Base-by-base conservation (phyloP, 1,284 basidiomycete species). In the Inonotus hispidus region DNA sequence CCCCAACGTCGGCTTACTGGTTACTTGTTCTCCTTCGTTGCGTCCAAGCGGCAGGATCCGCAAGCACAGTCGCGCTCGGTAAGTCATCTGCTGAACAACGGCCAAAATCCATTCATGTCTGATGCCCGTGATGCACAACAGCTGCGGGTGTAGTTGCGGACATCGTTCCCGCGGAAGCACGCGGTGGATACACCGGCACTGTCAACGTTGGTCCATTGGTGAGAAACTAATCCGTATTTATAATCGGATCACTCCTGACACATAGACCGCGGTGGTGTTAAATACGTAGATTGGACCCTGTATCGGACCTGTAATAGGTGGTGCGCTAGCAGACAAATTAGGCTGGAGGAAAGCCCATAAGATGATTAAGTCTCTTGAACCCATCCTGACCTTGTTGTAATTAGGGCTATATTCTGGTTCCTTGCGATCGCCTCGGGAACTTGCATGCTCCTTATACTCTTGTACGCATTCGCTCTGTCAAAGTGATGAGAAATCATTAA, bases 381-480 rank as follows among this genome's bases (percentile, higher is more conserved):
- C 13, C 25, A 7, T 45, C 60, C n/a, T 62, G 14, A 60, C 38
- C 5, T 19, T 43, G 32, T 32, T 32, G 32, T 43, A 21, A 11
- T 27, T 23, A 85, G 89, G 67, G 77, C 87, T 1, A 88, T 92
- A 25, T 93, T 93, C 69, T 92, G 88, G 88, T 88, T 92, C 68
- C 72, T 92, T 7, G 81, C 80, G 59, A 91, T 90, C 3, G 69
- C 81, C 0, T 77, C 85, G 6, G 81, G 76, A 0, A 64, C 75
- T 3, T 85, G 84, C 66, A 74, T 83, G 32, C 43, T 87, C 5
- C 69, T 78, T 37, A 77, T 90, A 64, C 66, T 84, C 7, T 66
- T 83, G 85, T 87, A 65, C 55, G 83, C 76, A 2, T 49, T 27
- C 50, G 27, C 56, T 39, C 13, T 29, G 11, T 16, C 45, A 3